Conservation (phyloP, 371 early-diverging fungal species). For the Mortierella sp. region DNA sequence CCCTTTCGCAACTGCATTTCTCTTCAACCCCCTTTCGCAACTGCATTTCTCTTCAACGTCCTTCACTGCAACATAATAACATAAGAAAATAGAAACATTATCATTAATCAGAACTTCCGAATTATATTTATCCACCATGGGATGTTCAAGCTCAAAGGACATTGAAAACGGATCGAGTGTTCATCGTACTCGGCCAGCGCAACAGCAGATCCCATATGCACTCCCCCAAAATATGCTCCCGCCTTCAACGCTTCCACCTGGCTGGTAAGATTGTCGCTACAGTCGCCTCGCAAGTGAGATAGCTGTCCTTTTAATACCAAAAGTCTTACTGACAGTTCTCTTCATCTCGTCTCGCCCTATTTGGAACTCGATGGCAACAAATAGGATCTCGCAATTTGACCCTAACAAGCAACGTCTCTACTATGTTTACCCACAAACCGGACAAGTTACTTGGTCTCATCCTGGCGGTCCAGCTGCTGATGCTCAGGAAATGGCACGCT, state of each 20-base stretch:
- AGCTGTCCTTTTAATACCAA: background rate
- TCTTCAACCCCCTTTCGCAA: too few relatives aligned
- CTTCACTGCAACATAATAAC: too few relatives aligned
- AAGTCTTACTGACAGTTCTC: background rate
- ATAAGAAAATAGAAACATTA: too few relatives aligned
- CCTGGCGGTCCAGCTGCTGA: constrained; percentile 31
- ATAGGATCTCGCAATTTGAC: constrained; percentile 45
- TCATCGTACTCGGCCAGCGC: background rate
- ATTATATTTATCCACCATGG: constrained; percentile 9
- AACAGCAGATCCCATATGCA: constrained; percentile 14
- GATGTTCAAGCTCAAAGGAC: constrained; percentile 18
- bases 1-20: too few relatives aligned
- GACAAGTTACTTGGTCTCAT: constrained; percentile 32
- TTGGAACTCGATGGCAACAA: background rate
- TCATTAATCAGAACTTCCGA: background rate
- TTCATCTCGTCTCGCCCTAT: too few relatives aligned
- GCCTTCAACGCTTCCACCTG: constrained; percentile 37
- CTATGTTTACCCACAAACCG: constrained; percentile 42
- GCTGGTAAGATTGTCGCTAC: constrained; percentile 26
- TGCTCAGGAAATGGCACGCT: constrained; percentile 37
- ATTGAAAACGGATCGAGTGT: background rate
- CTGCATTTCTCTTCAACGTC: too few relatives aligned
- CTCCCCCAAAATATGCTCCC: constrained; percentile 19
- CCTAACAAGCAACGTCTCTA: constrained; percentile 30
- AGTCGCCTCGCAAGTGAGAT: background rate